A percentile compares a stretch with the other conserved stretches of the same genome.
phyloP scores from a whole-genome alignment of 495 filamentous ascomycete species.

The Chaetomium tenue region DNA sequence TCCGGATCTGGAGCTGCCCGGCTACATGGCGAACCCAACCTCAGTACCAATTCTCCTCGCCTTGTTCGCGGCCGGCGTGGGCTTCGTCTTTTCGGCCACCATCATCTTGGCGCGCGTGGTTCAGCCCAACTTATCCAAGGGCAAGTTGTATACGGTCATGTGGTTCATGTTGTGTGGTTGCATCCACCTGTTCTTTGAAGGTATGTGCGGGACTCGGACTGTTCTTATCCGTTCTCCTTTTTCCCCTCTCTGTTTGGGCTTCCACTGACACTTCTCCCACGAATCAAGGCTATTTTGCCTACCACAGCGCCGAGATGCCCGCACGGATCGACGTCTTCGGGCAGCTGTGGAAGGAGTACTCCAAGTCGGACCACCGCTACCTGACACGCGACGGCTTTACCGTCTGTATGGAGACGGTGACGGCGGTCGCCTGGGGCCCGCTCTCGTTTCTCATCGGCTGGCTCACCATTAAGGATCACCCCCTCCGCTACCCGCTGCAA shows the following conservation, averaged over 20 bases:
- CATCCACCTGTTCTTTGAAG: conserved; percentile 60
- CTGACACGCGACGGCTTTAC: conserved; percentile 53
- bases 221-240: no score
- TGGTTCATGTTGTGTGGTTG: conserved; percentile 58
- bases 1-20: conserved; percentile 41
- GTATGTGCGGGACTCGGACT: conserved; percentile 21
- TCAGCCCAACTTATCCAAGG: conserved; percentile 35
- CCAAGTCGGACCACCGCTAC: conserved; percentile 58
- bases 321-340: conserved; percentile 50
- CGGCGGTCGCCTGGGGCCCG: conserved; percentile 52
- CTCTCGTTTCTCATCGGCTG: conserved; percentile 51
- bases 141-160: conserved; percentile 45
- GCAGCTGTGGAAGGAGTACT: conserved; percentile 64
- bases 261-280: not conserved
- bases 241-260: not conserved
- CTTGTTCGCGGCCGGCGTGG: conserved; percentile 44
- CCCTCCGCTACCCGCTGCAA: conserved; percentile 55
- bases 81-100: conserved; percentile 43
- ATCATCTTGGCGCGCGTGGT: conserved; percentile 20
- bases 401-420: conserved; percentile 52
- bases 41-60: conserved; percentile 42
- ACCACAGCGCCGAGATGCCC: conserved; percentile 46
- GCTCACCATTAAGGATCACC: conserved; percentile 47
- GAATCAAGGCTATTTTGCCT: conserved; percentile 44
- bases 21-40: conserved; percentile 50